A percentile compares a stretch with the other conserved stretches of the same genome.
Evolutionary conservation across 2,329 filamentous ascomycete species (phyloP).

Genomic region (Colletotrichum higginsianum): DNA sequence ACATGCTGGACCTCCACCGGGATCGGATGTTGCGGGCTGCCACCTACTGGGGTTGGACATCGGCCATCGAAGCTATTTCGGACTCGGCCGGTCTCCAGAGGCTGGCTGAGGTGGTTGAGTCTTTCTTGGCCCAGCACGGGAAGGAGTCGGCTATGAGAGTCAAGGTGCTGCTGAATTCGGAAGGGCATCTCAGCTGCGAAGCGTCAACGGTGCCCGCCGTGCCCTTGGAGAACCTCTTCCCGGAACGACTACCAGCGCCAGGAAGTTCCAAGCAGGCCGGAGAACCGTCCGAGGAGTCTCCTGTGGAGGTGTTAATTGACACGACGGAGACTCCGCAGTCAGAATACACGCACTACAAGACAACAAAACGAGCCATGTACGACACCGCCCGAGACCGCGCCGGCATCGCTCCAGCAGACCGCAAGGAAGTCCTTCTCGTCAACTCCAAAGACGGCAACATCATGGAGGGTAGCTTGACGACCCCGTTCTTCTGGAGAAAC

Average conservation of each 20-base stretch:
- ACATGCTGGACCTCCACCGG: constrained; percentile 84
- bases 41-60: constrained; percentile 68
- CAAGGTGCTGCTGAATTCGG: constrained; percentile 67
- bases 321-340: constrained; percentile 58
- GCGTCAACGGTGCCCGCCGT: constrained; percentile 49
- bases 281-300: constrained; percentile 47
- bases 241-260: constrained; percentile 66
- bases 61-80: constrained; percentile 60
- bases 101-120: constrained; percentile 52
- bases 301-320: constrained; percentile 64
- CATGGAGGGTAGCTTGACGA: constrained; percentile 90
- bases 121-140: constrained; percentile 52
- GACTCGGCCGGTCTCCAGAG: constrained; percentile 62
- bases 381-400: constrained; percentile 76
- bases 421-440: constrained; percentile 82
- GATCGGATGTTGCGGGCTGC: constrained; percentile 81
- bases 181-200: constrained; percentile 61
- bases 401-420: constrained; percentile 64
- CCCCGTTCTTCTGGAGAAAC: constrained; percentile 83
- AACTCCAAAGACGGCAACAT: constrained; percentile 73
- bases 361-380: constrained; percentile 81
- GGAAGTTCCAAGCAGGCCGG: constrained; percentile 46
- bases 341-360: constrained; percentile 89
- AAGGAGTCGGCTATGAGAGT: constrained; percentile 61
- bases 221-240: constrained; percentile 70